Evolutionary conservation across 192 early-diverging fungal species (phyloP).

Genomic region (Entophlyctis luteolus): DNA sequence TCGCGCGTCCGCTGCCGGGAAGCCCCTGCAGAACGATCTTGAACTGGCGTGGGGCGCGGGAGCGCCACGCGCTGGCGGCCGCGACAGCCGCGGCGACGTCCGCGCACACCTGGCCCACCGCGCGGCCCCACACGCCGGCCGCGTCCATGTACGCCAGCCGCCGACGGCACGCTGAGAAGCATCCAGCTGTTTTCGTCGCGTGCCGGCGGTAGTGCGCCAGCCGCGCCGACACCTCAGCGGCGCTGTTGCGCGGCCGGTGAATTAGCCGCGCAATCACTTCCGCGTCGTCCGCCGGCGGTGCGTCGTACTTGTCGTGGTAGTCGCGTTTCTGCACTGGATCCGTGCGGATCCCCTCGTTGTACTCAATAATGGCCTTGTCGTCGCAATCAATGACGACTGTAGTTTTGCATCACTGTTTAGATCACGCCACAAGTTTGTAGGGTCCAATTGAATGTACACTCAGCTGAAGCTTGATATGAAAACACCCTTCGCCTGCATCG

Average conservation of each 20-base stretch:
- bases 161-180: constrained; percentile 12
- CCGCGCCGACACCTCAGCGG: neutral
- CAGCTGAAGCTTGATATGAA: constrained; percentile 36
- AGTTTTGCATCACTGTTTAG: no score
- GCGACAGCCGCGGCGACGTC: constrained; percentile 29
- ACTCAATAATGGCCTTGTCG: constrained; percentile 38
- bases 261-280: constrained; percentile 35
- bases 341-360: constrained; percentile 25
- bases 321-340: constrained; percentile 43
- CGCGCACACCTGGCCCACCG: constrained; percentile 29
- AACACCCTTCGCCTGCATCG: constrained; percentile 37
- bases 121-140: constrained; percentile 30
- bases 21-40: constrained; percentile 39
- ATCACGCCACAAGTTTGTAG: no score
- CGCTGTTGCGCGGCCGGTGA: constrained; percentile 27
- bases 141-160: constrained; percentile 16
- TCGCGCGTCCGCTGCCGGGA: constrained; percentile 46
- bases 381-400: constrained; percentile 25
- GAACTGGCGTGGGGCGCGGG: constrained; percentile 43
- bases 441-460: neutral
- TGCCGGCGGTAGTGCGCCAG: constrained; percentile 14
- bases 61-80: constrained; percentile 15
- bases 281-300: constrained; percentile 32
- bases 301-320: constrained; percentile 35
- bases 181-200: constrained; percentile 15